These are phyloP conservation scores for Neopestalotiopsis sp. DNA, from an alignment of 2,329 filamentous ascomycete species.

Conservation along the genomic window DNA sequence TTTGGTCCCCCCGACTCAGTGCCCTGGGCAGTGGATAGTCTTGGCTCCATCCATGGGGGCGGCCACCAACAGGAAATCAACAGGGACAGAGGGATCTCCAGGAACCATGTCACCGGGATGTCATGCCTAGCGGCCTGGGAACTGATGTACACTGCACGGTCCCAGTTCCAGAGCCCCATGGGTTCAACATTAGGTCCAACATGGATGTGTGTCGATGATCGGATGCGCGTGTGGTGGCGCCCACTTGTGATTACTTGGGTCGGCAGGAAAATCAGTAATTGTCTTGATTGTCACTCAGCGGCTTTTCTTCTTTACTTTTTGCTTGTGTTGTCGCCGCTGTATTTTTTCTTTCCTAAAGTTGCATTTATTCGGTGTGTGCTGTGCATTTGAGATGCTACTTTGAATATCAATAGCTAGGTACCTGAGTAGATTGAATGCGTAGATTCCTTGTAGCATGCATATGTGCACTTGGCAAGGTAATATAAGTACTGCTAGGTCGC, in stretches of 20 bases:
- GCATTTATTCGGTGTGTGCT: no score
- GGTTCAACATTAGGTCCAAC: not conserved
- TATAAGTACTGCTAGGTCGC: no score
- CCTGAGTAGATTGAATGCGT: no score
- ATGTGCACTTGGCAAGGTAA: no score
- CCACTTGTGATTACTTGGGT: not conserved
- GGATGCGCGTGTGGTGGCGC: not conserved
- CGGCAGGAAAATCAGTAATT: no score
- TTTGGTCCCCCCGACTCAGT: conserved; percentile 9
- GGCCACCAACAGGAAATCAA: conserved; percentile 12
- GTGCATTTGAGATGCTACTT: no score
- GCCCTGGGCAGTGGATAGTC: conserved; percentile 8
- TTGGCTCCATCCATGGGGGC: not conserved
- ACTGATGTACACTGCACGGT: not conserved
- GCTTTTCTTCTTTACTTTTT: no score
- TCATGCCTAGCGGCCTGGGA: not conserved
- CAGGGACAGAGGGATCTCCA: conserved; percentile 13
- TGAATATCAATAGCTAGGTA: no score
- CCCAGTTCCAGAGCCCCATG: conserved; percentile 1
- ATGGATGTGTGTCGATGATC: not conserved
- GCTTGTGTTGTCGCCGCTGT: no score
- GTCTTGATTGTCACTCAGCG: no score
- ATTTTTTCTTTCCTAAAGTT: no score
- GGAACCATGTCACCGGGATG: conserved; percentile 17
- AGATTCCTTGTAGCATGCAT: no score